These are phyloP conservation scores for Sugiyamaella grinbergsii DNA, from an alignment of 1,139 yeast species.

Conservation along the genomic window DNA sequence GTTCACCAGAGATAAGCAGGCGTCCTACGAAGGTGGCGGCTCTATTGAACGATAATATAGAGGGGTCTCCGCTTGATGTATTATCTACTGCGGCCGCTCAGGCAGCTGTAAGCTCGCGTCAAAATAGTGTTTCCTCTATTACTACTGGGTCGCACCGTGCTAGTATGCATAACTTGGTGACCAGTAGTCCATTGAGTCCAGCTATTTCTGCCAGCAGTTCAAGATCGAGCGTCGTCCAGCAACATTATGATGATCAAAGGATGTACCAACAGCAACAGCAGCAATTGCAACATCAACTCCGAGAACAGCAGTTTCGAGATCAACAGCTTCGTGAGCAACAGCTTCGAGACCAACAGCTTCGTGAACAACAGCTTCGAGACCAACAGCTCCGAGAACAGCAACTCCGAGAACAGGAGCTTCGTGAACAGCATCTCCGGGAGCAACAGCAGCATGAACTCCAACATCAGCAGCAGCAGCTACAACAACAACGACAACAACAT, in stretches of 20 bases:
- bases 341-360: neutral
- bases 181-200: constrained; percentile 10
- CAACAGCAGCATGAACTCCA: neutral
- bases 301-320: constrained; percentile 10
- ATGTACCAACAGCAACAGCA: constrained; percentile 10
- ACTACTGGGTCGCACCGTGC: neutral
- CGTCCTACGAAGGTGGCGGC: constrained; percentile 37
- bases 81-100: constrained; percentile 22
- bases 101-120: constrained; percentile 15
- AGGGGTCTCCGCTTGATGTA: constrained; percentile 23
- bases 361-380: neutral
- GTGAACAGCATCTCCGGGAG: neutral
- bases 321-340: constrained; percentile 6
- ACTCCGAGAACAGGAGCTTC: neutral
- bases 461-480: constrained; percentile 6
- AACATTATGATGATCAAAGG: constrained; percentile 3
- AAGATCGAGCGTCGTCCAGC: constrained; percentile 3
- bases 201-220: constrained; percentile 8
- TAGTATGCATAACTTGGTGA: neutral
- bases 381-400: constrained; percentile 3
- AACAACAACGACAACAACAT: neutral
- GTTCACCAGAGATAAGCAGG: constrained; percentile 28
- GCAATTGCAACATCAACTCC: constrained; percentile 5
- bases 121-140: constrained; percentile 9
- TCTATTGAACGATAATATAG: constrained; percentile 35